A percentile compares a stretch with the other conserved stretches of the same genome.
Evolutionary conservation across 2,329 filamentous ascomycete genomes (phyloP).

Genomic region (Thyridium curvatum): DNA sequence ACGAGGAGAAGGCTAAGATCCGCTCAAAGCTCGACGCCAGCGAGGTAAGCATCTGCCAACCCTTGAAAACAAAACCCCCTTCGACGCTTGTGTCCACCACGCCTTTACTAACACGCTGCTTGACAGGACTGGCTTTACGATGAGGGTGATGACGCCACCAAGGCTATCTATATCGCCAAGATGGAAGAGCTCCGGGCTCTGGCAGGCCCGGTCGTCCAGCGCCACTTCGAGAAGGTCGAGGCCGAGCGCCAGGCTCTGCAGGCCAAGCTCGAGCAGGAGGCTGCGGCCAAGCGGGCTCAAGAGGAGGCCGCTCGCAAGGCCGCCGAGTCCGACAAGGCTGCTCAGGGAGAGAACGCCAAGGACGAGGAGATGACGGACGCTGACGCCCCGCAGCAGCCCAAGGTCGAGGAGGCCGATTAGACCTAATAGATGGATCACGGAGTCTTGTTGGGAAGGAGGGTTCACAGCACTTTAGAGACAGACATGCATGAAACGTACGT

Average conservation of each 20-base stretch:
- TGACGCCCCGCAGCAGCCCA: conserved; percentile 40
- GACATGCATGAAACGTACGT: conserved; percentile 1
- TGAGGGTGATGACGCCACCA: conserved; percentile 89
- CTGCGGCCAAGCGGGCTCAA: conserved; percentile 64
- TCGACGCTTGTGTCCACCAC: too few species aligned
- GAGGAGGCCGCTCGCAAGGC: conserved; percentile 51
- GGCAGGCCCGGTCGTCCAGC: conserved; percentile 85
- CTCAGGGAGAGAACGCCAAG: conserved; percentile 29
- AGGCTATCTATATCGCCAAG: conserved; percentile 91
- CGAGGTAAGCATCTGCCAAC: conserved; percentile 63
- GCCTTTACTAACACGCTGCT: conserved; percentile 13
- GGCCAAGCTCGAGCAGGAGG: conserved; percentile 72
- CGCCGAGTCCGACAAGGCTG: conserved; percentile 42
- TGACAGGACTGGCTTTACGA: conserved; percentile 96
- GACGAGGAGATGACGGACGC: conserved; percentile 62
- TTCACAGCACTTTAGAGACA: neutral
- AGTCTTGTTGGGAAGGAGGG: neutral
- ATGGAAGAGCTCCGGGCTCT: conserved; percentile 90
- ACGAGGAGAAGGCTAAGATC: conserved; percentile 74
- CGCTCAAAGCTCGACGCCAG: conserved; percentile 73
- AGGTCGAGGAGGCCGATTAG: conserved; percentile 38
- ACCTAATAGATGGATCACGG: conserved; percentile 12
- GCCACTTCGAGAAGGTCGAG: conserved; percentile 92
- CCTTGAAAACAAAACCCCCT: too few species aligned
- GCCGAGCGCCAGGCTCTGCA: conserved; percentile 73